Evolutionary conservation across 331 rosid species (phyloP).

Genomic region (Spiraea crenata): DNA sequence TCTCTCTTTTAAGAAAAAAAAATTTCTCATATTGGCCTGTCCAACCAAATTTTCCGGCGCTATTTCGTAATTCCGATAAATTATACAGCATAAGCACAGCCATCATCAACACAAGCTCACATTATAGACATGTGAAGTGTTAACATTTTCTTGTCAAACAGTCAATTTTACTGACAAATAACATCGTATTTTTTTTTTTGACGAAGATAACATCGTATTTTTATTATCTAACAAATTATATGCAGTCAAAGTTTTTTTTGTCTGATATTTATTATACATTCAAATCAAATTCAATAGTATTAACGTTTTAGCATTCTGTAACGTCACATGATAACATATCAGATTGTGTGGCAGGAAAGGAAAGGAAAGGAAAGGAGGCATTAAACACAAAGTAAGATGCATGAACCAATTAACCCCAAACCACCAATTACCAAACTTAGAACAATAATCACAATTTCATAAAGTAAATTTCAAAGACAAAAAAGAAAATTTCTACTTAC

Average conservation of each 20-base stretch:
- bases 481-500: conserved; percentile 40
- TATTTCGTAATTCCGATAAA: background rate
- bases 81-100: background rate
- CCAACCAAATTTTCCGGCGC: background rate
- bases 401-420: background rate
- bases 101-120: background rate
- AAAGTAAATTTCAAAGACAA: background rate
- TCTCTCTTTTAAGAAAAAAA: background rate
- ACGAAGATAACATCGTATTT: no score
- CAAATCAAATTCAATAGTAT: no score
- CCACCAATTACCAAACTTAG: background rate
- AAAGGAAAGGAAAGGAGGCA: background rate
- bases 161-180: no score
- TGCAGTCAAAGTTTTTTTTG: no score
- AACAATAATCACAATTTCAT: background rate
- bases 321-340: background rate
- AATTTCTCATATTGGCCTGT: background rate
- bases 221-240: no score
- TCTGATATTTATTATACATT: background rate
- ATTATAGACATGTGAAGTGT: no score
- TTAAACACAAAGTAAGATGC: no score
- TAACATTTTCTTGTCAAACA: background rate
- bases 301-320: no score
- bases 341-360: background rate
- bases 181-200: no score